Base-by-base conservation (phyloP, 305 asterid genomes). In the Salvia sclarea region DNA sequence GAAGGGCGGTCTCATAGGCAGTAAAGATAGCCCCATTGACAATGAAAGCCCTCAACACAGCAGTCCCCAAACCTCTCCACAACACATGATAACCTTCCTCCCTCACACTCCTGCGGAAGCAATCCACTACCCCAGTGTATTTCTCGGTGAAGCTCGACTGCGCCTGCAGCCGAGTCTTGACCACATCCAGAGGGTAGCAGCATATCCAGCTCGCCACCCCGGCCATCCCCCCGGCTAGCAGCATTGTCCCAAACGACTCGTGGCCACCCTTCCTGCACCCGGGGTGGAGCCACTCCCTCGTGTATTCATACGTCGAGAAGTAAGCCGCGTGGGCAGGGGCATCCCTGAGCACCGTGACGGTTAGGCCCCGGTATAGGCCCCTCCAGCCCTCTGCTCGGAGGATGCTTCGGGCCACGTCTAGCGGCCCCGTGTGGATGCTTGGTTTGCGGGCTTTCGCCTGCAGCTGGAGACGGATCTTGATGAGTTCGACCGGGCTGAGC, bases 141-240 rank as follows among this genome's bases (percentile, higher is more conserved):
- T 41, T 81, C 45, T 57, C 21, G 6, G 75, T 48, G 20, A 74
- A 54, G 38, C 37, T 3, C 1, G 90, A 75, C 69, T 82, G 84
- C 1, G 90, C 96, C 61, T 93, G 99, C 33, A 91, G 77, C 66
- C 97, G 77, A 33, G 99, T 91, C 73, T 94, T 94, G 65, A 94
- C 66, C 65, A 91, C 97, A 58, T 94, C 98, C 68, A 89, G 53
- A 5, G 97, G 98, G 21, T 94, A 94, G 75, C 95, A 84, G 52
- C 88, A 80, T 14, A 89, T 74, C 99, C 98, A 91, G 85, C 99
- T 94, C 2, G 93, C 85, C 24, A 90, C 95, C 0, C 99, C 98
- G 0, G 99, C 98, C 33, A 87, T 74, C 1, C 99, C 98, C 1
- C 99, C 99, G 0, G 99, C 91, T 4, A 88, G 61, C 17, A 94